phyloP scores from a whole-genome alignment of 1,284 basidiomycete species.

The Rhodotorula sp. region DNA sequence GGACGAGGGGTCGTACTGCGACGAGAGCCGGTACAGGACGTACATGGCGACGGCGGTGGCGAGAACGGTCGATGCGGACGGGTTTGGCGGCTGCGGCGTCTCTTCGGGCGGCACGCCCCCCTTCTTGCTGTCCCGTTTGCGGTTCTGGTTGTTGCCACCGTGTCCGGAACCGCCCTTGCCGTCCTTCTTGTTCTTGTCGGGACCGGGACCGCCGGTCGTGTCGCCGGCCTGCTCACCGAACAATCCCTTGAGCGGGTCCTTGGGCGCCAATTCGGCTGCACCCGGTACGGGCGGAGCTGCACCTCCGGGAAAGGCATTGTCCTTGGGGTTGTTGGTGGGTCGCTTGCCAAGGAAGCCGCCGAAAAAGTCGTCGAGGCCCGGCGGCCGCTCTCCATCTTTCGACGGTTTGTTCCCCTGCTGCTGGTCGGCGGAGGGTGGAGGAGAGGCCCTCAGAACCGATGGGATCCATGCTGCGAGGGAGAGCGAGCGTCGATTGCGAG shows the following conservation, averaged over 20 bases:
- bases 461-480: conserved; percentile 8
- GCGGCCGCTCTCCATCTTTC: conserved; percentile 13
- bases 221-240: conserved; percentile 17
- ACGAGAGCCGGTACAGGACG: conserved; percentile 42
- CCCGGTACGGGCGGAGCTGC: conserved; percentile 14
- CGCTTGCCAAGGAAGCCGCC: conserved; percentile 35
- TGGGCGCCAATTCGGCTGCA: conserved; percentile 23
- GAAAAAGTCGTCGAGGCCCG: conserved; percentile 44
- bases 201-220: conserved; percentile 20
- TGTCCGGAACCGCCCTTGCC: conserved; percentile 2
- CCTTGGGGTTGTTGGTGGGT: neutral
- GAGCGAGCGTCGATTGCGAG: conserved; percentile 17
- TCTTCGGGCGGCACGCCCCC: conserved; percentile 11
- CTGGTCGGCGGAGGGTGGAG: neutral
- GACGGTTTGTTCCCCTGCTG: conserved; percentile 1
- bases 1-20: conserved; percentile 36
- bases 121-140: conserved; percentile 7
- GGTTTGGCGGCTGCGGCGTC: conserved; percentile 18
- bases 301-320: conserved; percentile 13
- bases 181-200: conserved; percentile 12
- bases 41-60: conserved; percentile 40
- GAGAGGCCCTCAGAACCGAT: conserved; percentile 1
- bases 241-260: conserved; percentile 31
- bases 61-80: conserved; percentile 30
- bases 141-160: neutral